Evolutionary conservation across 768 basidiomycete species (phyloP), one percentile per base, ranked within the genome.

Genomic region (Russula sp.): DNA sequence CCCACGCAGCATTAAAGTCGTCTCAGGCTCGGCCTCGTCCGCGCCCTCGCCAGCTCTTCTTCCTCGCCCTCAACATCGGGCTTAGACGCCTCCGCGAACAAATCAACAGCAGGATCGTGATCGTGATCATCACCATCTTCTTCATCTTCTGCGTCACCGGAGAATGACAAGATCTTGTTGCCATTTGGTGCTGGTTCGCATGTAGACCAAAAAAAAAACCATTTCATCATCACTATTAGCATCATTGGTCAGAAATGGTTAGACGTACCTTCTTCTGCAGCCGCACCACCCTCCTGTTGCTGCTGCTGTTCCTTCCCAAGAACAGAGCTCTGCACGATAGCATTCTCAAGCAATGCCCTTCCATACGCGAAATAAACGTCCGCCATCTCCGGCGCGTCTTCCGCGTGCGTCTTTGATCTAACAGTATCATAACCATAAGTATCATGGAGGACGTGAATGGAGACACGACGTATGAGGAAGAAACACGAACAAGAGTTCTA

Each of bases 1-100:
- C 92, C 94, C 96, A 99, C 14, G 97, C 94, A 28, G 92, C 93
- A 69, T 96, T 97, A 75, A 97, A 97, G 71, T 98, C 97, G 69
- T 99, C 97, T 97, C 96, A 0, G 92, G 92, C 70, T 91, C 92
- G 4, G 73, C 63, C 3, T 64, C 89, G 14, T 87, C 89, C 4
- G 84, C 89, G 32, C 34, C 34, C 0, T 76, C 83, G 14, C 80
- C 82, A 16, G 38, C n/a, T n/a, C 38, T 9, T 81, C 82, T 0
- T 78, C 81, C 6, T 76, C 81, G 3, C 71, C 79, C 60, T 82
- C 81, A 10, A 75, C 76, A 48, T 77, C 75, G 18, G 72, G 76
- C 63, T 82, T 79, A n/a, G 75, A 75, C 38, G 82, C 80, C 65
- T 84, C 80, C 1, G 78, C 86, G 67, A 90, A 83, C 42, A 90